phyloP scores from a whole-genome alignment of 805 yeast genomes.

The Candida suzukii region DNA sequence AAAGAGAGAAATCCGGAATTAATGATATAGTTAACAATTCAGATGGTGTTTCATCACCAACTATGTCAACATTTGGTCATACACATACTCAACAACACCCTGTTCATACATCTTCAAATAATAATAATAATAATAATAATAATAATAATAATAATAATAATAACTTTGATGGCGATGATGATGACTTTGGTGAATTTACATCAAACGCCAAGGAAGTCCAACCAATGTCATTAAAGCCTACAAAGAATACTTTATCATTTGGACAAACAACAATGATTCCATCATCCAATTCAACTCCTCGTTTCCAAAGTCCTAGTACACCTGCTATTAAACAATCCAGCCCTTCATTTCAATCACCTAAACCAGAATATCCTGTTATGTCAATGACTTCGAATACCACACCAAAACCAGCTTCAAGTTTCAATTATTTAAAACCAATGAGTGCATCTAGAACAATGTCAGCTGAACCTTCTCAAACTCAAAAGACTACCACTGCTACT shows the following conservation, averaged over 20 bases:
- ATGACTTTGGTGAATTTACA: slow-evolving; percentile 11
- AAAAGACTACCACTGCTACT: background rate
- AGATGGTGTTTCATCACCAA: background rate
- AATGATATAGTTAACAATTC: background rate
- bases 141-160: background rate
- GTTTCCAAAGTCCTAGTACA: slow-evolving; percentile 1
- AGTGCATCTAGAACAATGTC: background rate
- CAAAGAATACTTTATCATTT: background rate
- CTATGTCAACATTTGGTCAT: too few relatives aligned
- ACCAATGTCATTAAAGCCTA: background rate
- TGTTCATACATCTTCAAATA: background rate
- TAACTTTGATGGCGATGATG: slow-evolving; percentile 3
- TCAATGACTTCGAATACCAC: background rate
- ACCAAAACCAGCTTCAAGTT: background rate
- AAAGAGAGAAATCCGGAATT: slow-evolving; percentile 1
- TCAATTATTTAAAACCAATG: too few relatives aligned
- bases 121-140: background rate
- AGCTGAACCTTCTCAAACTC: background rate
- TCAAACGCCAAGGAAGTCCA: background rate
- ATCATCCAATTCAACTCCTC: background rate
- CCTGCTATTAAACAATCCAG: background rate
- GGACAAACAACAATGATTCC: slow-evolving; percentile 1
- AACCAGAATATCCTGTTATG: slow-evolving; percentile 4
- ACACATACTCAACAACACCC: background rate
- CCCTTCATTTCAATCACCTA: background rate